phyloP scores from a whole-genome alignment of 805 yeast genomes.

The Lachancea nothofagi region DNA sequence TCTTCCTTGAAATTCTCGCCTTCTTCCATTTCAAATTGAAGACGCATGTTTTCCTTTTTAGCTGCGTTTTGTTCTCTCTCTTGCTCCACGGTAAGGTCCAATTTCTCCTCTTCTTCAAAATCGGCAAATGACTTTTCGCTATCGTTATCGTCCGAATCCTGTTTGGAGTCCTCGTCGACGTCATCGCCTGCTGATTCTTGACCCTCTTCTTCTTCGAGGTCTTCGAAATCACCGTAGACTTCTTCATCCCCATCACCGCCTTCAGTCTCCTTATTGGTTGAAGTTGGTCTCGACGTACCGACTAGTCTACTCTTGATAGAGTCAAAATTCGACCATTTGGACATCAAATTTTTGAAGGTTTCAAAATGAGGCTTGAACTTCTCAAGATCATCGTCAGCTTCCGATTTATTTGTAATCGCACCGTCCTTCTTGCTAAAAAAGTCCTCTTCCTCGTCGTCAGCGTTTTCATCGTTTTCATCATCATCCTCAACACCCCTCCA shows the following conservation, averaged over 20 bases:
- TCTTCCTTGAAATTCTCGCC: conserved; percentile 69
- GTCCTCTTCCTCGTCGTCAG: conserved; percentile 36
- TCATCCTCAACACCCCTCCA: conserved; percentile 57
- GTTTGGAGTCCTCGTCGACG: conserved; percentile 3
- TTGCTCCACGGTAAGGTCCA: conserved; percentile 55
- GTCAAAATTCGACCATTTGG: conserved; percentile 29
- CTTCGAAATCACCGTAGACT: conserved; percentile 53
- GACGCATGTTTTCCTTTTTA: conserved; percentile 79
- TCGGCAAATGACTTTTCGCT: conserved; percentile 33
- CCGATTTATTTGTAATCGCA: conserved; percentile 6
- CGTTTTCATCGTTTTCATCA: conserved; percentile 32
- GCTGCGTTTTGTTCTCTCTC: conserved; percentile 77
- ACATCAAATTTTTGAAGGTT: conserved; percentile 28
- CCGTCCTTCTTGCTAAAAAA: conserved; percentile 52
- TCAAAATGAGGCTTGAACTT: conserved; percentile 32
- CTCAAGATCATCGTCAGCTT: conserved; percentile 27
- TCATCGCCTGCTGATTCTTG: conserved; percentile 16
- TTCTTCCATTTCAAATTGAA: conserved; percentile 73
- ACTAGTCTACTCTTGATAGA: conserved; percentile 30
- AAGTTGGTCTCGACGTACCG: conserved; percentile 27
- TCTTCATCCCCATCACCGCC: conserved; percentile 40
- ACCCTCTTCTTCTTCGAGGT: conserved; percentile 37
- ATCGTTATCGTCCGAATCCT: conserved; percentile 9
- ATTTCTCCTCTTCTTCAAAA: conserved; percentile 38
- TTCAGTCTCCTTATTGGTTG: conserved; percentile 25